Conservation (phyloP, 1,284 basidiomycete genomes). For the Melampsora americana region DNA sequence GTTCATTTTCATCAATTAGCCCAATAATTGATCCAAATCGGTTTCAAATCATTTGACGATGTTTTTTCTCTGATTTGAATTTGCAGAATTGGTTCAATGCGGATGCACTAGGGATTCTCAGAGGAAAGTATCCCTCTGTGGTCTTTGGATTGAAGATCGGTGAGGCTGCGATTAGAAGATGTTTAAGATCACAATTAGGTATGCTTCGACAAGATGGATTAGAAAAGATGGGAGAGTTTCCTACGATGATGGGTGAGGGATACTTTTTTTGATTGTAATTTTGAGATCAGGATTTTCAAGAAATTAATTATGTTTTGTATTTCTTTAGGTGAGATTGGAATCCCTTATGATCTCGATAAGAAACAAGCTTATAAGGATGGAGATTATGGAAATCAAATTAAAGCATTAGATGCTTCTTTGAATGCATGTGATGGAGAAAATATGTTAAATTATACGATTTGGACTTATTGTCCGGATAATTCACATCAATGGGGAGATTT, state of each 20-base stretch:
- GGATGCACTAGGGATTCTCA: constrained; percentile 66
- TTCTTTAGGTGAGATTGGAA: constrained; percentile 70
- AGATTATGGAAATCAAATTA: constrained; percentile 74
- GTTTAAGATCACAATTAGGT: constrained; percentile 76
- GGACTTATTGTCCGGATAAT: constrained; percentile 78
- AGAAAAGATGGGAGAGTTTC: constrained; percentile 64
- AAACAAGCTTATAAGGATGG: constrained; percentile 65
- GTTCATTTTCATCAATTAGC: background rate
- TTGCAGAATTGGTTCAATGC: constrained; percentile 77
- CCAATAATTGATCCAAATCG: background rate
- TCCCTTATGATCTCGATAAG: constrained; percentile 84
- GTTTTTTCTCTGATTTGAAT: background rate
- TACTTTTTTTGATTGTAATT: no score
- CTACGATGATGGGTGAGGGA: constrained; percentile 76
- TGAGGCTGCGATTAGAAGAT: constrained; percentile 73
- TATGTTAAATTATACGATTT: constrained; percentile 76
- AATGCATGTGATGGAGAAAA: constrained; percentile 84
- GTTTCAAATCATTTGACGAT: background rate
- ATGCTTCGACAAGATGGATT: constrained; percentile 70
- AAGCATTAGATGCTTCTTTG: constrained; percentile 84
- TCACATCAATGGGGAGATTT: constrained; percentile 86
- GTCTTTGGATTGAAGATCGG: constrained; percentile 65
- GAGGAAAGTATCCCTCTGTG: constrained; percentile 73
- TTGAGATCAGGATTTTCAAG: background rate
- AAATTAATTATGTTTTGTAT: background rate